Evolutionary conservation across 179 eudicot genomes (phyloP), one percentile per base, ranked within the genome.

Genomic region (Camellia oleifera): DNA sequence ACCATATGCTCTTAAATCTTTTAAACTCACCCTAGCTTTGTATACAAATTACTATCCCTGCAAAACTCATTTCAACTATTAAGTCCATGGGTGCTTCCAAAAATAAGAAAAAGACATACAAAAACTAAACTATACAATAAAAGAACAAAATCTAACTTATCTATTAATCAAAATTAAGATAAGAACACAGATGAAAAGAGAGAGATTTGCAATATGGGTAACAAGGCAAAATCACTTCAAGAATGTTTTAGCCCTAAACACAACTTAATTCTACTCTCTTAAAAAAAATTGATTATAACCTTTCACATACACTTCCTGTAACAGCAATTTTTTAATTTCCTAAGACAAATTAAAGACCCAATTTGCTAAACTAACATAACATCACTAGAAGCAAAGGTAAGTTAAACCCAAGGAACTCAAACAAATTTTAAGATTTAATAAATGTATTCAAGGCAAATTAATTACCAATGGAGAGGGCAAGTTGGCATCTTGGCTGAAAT

Each of bases 391-490:
- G 12, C 11, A 32, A 40, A 67, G 17, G 17, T 32, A 40, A 67
- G n/a, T 32, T 20, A 20, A 40, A 32, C 48, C 15, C 15, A 40
- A 32, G 71, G 17, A 67, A 32, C 6, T 11, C n/a, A 67, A 40
- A 12, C 71, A 67, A 67, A 32, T 12, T 26, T 67, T 0, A 32
- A 64, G 10, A 26, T 44, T 46, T 26, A 46, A 52, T 20, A 67
- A 9, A 52, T 10, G 17, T 2, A 23, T 11, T 4, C 7, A 40
- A 26, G 23, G 5, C 60, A 26, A 76, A 6, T 26, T 15, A 79
- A 77, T 64, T 84, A 84, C 83, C 81, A 8, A 69, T 9, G 70
- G 81, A 48, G 67, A 42, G 69, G 17, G 81, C 71, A 58, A 66
- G 75, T 58, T 56, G 48, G 79, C 56, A 67, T 65, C 62, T 79